Evolutionary conservation across 169 alveolate genomes (phyloP), one percentile per base, ranked within the genome.

Genomic region (Cryptosporidium tyzzeri): DNA sequence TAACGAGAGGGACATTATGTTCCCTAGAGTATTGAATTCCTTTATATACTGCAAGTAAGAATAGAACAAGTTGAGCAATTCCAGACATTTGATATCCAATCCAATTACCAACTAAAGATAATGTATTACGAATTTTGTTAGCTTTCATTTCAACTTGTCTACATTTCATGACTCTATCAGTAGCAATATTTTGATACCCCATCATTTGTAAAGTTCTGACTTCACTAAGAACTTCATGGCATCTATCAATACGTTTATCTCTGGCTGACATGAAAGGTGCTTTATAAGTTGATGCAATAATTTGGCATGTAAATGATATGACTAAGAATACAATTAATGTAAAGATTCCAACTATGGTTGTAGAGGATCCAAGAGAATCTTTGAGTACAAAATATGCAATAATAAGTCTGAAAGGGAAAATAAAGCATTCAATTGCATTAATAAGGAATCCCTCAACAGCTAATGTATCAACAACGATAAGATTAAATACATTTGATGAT

Each of bases 31-130:
- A 44, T 5, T 80, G 26, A 8, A 65, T 44, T 9, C 89, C 89
- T n/a, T 55, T 62, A 33, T 80, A 80, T 9, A 80, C 67, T 12
- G 89, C 89, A n/a, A 80, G 29, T 50, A 80, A 23, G 26, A 80
- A 61, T 16, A 80, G 70, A 21, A 65, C 89, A 16, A 80, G 62
- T 16, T 80, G 89, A 37, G 89, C 74, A 18, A 62, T 50, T 29
- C 89, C 68, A 14, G 89, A 80, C 89, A 80, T 80, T 65, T 80
- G 89, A 48, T 80, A 80, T 45, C 89, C 89, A 33, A 80, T 45
- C 89, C 89, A 80, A 14, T 65, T 80, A n/a, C 89, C 89, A 41
- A 80, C 62, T 31, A 80, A 45, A 16, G 65, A 80, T 14, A 80
- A 51, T 37, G 89, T 67, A 10, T 37, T 80, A 21, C 89, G 53